These are phyloP conservation scores for Colletotrichum caudatum DNA, from an alignment of 2,329 filamentous ascomycete genomes.

Conservation along the genomic window DNA sequence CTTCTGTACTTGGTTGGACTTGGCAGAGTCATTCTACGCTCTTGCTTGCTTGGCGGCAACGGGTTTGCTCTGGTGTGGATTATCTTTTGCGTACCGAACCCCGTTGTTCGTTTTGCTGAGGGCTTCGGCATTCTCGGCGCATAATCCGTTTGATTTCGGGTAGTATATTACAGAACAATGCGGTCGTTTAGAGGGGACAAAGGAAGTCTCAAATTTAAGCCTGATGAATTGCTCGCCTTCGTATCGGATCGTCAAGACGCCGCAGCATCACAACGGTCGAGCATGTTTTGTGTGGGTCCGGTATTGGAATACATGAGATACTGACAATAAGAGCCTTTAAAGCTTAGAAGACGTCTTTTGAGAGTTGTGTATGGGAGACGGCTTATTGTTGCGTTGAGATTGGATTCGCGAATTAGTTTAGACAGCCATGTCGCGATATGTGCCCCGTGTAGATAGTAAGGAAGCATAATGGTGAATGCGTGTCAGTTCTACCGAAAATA, in stretches of 20 bases:
- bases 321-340: neutral
- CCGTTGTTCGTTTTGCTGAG: neutral
- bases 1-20: neutral
- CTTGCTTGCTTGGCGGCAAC: slow-evolving; percentile 4
- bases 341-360: neutral
- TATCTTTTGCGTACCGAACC: slow-evolving; percentile 4
- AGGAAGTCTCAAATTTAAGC: neutral
- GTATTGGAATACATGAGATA: neutral
- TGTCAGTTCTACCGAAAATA: no score
- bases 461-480: no score
- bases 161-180: neutral
- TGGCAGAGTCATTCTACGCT: neutral
- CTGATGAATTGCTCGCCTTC: neutral
- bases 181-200: slow-evolving; percentile 3
- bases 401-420: no score
- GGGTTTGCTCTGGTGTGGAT: neutral
- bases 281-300: neutral
- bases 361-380: no score
- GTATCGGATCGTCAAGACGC: no score
- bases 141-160: neutral
- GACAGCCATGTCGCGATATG: no score
- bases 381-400: no score
- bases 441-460: no score
- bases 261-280: neutral
- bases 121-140: neutral